Evolutionary conservation across 768 basidiomycete species (phyloP), one percentile per base, ranked within the genome.

Genomic region (Artomyces pyxidatus): DNA sequence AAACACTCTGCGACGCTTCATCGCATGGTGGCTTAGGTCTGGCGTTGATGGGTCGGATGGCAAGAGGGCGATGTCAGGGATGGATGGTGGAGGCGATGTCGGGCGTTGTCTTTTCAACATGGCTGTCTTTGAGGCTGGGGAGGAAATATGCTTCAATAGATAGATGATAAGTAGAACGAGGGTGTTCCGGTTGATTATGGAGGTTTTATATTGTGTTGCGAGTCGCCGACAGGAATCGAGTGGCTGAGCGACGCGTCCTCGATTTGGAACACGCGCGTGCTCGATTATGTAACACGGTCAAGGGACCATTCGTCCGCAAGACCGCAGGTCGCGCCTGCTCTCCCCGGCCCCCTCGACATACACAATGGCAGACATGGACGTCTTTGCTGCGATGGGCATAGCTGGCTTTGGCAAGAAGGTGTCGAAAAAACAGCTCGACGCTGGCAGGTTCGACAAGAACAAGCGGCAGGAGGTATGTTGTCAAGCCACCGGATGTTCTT

Each of bases 371-470:
- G 78, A 82, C 64, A 73, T 74, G 68, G 87, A 89, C 52, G 67
- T 90, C 17, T 75, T 90, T 58, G 80, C 84, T 2, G 78, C 83
- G 10, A 90, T 93, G 84, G 89, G 89, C 6, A 86, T 92, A 49
- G 58, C 79, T 58, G 85, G 85, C 21, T 93, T 93, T 61, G 90
- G 90, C 22, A 92, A 90, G 68, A 66, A 81, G 38, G 60, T 68
- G 22, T 76, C 80, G 63, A 81, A 81, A 67, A 80, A 73, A 53
- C 67, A 77, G 61, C 73, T 89, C 19, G 84, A 88, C 62, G 81
- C 84, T n/a, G 63, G 73, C n/a, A 71, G 86, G 51, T 88, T 90
- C 55, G 85, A 88, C 66, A 86, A 80, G 65, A 82, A 72, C 63
- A 86, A 81, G 66, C 75, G 84, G 42, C 70, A 66, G 41, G 75